Evolutionary conservation across 1,284 basidiomycete species (phyloP).

Genomic region (Papiliotrema terrestris): DNA sequence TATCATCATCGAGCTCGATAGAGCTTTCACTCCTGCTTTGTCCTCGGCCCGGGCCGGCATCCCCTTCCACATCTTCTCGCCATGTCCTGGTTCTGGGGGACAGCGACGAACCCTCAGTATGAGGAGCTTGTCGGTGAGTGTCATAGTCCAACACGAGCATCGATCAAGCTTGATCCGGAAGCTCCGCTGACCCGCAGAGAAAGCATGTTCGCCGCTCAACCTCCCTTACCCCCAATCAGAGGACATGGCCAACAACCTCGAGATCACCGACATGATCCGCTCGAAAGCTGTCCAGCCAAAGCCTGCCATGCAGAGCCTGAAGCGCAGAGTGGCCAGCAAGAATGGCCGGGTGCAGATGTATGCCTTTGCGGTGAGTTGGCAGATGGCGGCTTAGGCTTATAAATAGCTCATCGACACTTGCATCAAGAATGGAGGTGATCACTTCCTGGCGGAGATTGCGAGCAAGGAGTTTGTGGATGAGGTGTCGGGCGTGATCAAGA

Average conservation of each 20-base stretch:
- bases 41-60: not conserved
- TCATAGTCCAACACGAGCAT: not conserved
- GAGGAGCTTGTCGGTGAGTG: constrained; percentile 48
- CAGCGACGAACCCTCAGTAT: constrained; percentile 43
- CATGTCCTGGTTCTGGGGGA: constrained; percentile 49
- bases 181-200: constrained; percentile 30
- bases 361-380: constrained; percentile 67
- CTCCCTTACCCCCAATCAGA: constrained; percentile 56
- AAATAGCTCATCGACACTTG: constrained; percentile 83
- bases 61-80: not conserved
- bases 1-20: not conserved
- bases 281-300: constrained; percentile 83
- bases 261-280: constrained; percentile 94
- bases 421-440: constrained; percentile 96
- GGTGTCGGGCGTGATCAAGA: constrained; percentile 39
- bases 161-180: not conserved
- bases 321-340: constrained; percentile 82
- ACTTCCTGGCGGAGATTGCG: constrained; percentile 77
- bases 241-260: constrained; percentile 90
- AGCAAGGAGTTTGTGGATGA: constrained; percentile 93
- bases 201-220: constrained; percentile 50
- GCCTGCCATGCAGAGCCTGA: constrained; percentile 84
- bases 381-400: constrained; percentile 5
- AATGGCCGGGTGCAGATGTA: constrained; percentile 95
- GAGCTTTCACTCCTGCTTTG: not conserved